phyloP scores from a whole-genome alignment of 2,329 filamentous ascomycete genomes.

The Epichloe typhina region DNA sequence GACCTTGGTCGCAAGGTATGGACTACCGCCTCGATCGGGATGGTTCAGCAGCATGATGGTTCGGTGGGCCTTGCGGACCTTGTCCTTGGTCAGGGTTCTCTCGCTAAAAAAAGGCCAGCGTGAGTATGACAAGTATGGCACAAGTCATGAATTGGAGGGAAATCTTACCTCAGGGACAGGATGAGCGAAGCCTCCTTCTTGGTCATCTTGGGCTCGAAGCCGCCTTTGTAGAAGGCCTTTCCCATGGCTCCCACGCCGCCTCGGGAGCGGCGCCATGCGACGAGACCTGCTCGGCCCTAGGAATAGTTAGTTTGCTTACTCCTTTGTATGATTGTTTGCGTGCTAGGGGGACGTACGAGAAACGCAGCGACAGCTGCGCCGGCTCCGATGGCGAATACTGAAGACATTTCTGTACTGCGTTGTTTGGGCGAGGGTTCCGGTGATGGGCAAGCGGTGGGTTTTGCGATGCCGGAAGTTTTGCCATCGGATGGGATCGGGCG shows the following conservation, averaged over 20 bases:
- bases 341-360: slow-evolving; percentile 23
- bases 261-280: slow-evolving; percentile 73
- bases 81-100: slow-evolving; percentile 76
- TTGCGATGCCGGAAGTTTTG: slow-evolving; percentile 13
- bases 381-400: slow-evolving; percentile 31
- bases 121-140: no score
- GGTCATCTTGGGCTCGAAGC: slow-evolving; percentile 95
- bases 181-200: slow-evolving; percentile 83
- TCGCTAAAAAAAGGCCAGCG: slow-evolving; percentile 46
- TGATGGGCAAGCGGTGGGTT: neutral
- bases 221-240: slow-evolving; percentile 93
- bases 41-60: slow-evolving; percentile 96
- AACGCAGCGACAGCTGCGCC: slow-evolving; percentile 39
- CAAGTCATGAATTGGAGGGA: no score
- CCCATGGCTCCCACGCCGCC: slow-evolving; percentile 69
- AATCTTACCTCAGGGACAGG: slow-evolving; percentile 66
- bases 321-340: neutral
- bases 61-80: slow-evolving; percentile 88
- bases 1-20: slow-evolving; percentile 92
- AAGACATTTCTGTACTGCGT: slow-evolving; percentile 22
- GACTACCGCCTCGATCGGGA: slow-evolving; percentile 90
- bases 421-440: neutral
- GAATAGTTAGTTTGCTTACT: neutral
- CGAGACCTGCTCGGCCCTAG: slow-evolving; percentile 81
- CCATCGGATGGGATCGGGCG: slow-evolving; percentile 11